Base-by-base conservation (phyloP, 441 rosid species). In the Omphalea diandra region DNA sequence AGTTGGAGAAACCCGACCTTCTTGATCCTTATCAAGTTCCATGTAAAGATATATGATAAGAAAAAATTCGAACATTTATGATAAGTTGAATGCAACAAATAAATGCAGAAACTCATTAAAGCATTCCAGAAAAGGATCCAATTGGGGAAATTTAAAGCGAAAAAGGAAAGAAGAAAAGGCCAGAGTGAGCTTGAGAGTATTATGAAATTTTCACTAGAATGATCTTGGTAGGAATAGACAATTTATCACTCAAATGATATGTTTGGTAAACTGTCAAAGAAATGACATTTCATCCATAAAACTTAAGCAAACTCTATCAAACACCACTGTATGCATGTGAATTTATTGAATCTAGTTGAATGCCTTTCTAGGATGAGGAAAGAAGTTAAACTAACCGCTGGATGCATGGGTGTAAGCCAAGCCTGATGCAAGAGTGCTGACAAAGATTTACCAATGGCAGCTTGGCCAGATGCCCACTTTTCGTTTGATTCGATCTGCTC, bases 381-480 rank as follows among this genome's bases (percentile, higher is more conserved):
- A 65, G 49, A 26, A 50, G 35, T 63, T 76, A 69, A 73, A 79
- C 87, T 73, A 73, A 85, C 88, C 88, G 54, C 38, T 26, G 64
- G 65, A 74, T 76, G 76, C 53, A 61, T 41, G 18, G 79, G 77
- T 69, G 81, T 59, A 76, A 87, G 87, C 97, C 97, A 93, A 60
- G 95, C 81, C 62, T 80, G 90, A 78, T 88, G 91, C 82, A 93
- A 75, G 32, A 93, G 83, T 56, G 80, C 79, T 55, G 98, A 85
- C 74, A 90, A 81, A 79, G 90, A 79, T 80, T 82, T 88, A 73
- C 85, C 83, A 71, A 86, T 86, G 77, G 80, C 73, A 84, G 81
- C 83, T 77, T 74, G 85, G 81, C 93, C 86, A 66, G 79, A 79
- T 69, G 65, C 76, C 84, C 83, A 80, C 79, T 80, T 86, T 75